phyloP scores from a whole-genome alignment of 345 rosid genomes.

The Citrus inodora region DNA sequence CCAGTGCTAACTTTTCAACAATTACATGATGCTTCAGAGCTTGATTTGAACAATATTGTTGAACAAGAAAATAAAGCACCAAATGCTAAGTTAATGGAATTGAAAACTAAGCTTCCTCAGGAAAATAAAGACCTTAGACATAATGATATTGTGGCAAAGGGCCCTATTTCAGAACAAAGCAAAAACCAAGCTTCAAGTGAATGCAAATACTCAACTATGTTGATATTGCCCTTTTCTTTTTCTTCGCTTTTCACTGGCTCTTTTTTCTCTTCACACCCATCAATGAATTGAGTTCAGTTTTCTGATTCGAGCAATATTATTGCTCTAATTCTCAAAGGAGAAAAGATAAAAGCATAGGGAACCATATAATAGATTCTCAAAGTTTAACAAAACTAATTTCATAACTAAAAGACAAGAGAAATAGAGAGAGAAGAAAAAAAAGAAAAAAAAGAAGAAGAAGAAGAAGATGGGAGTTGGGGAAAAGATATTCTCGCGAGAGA shows the following conservation, averaged over 20 bases:
- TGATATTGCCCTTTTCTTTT: conserved; percentile 19
- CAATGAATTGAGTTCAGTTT: conserved; percentile 32
- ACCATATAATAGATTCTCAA: too few relatives aligned
- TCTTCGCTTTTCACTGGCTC: not conserved
- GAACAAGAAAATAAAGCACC: conserved; percentile 38
- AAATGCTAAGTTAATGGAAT: conserved; percentile 30
- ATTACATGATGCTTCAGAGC: conserved; percentile 34
- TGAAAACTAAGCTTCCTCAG: too few relatives aligned
- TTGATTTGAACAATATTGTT: conserved; percentile 33
- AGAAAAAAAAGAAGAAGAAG: too few relatives aligned
- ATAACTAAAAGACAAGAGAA: too few relatives aligned
- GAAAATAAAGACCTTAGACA: conserved; percentile 1
- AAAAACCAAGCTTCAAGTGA: conserved; percentile 21
- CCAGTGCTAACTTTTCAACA: too few relatives aligned
- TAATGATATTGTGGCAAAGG: conserved; percentile 28
- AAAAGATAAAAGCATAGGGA: too few relatives aligned
- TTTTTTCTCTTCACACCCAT: conserved; percentile 15
- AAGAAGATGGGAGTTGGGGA: too few relatives aligned
- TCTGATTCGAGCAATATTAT: conserved; percentile 17
- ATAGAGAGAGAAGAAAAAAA: too few relatives aligned
- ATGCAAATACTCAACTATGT: conserved; percentile 20
- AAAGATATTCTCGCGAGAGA: too few relatives aligned
- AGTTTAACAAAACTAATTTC: too few relatives aligned
- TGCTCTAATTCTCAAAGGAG: too few relatives aligned
- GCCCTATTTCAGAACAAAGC: conserved; percentile 30